Conservation (phyloP, 2,329 filamentous ascomycete species). For the Aureobasidium sp. region DNA sequence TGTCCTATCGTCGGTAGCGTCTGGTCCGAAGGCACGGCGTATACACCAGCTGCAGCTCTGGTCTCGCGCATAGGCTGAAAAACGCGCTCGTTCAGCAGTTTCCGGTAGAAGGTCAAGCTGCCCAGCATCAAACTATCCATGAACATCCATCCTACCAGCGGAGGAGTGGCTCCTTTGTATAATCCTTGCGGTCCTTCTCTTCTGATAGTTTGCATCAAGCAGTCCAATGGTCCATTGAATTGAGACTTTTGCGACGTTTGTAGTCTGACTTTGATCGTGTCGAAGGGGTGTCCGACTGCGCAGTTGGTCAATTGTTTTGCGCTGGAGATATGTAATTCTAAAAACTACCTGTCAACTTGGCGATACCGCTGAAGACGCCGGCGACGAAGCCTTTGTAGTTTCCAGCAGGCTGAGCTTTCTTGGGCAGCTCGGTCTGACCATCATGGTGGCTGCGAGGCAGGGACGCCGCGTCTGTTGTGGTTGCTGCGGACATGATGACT, state of each 20-base stretch:
- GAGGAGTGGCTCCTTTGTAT: conserved; percentile 84
- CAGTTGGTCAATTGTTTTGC: not conserved
- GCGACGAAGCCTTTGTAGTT: conserved; percentile 96
- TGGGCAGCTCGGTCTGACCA: conserved; percentile 13
- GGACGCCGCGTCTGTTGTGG: not conserved
- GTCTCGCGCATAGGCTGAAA: conserved; percentile 47
- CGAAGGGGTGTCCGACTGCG: conserved; percentile 63
- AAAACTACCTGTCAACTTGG: conserved; percentile 70
- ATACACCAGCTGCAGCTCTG: conserved; percentile 22
- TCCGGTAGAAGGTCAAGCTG: conserved; percentile 81
- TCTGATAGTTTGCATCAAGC: conserved; percentile 71
- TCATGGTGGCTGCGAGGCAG: conserved; percentile 9
- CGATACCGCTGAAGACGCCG: conserved; percentile 89
- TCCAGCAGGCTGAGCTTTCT: conserved; percentile 20
- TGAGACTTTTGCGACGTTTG: conserved; percentile 72
- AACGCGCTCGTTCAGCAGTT: conserved; percentile 69
- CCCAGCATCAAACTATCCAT: conserved; percentile 95
- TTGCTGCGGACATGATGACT: not conserved
- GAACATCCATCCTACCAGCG: conserved; percentile 94
- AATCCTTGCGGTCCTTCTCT: conserved; percentile 78
- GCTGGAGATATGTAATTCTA: not conserved
- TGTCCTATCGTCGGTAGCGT: conserved; percentile 71
- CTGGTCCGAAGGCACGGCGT: conserved; percentile 19
- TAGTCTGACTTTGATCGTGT: conserved; percentile 92
- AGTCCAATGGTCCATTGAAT: conserved; percentile 81